Evolutionary conservation across 768 basidiomycete genomes (phyloP), one percentile per base, ranked within the genome.

Genomic region (Hericium coralloides): DNA sequence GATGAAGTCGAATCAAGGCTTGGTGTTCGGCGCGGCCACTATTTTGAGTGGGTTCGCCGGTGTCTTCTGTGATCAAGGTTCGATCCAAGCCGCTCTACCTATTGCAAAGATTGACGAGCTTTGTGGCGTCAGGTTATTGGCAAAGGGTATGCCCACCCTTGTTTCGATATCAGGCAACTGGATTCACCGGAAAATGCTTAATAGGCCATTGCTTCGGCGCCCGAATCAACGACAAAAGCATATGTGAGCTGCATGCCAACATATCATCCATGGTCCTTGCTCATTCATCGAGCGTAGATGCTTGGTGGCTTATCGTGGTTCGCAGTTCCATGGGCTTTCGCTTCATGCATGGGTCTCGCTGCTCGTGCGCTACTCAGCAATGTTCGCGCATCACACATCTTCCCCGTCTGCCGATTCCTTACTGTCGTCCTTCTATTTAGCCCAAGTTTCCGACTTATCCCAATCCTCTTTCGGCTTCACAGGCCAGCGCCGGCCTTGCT

Each of bases 231-330:
- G 2, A 79, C 79, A 0, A 78, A 74, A 58, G 78, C 79, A 17
- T 80, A 80, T 60, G 76, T 77, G 26, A 55, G 74, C 65, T 50
- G 36, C 31, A 17, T 22, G 1, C 6, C 22, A 25, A 1, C 12
- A 26, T 36, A 17, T 37, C 18, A 38, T 26, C 26, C 25, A 26
- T 2, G 3, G 38, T 23, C 38, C 9, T 20, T 8, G 8, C 43
- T 6, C 18, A 12, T 36, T 22, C 36, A 6, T 38, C 31, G 53
- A 8, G 58, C 49, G 17, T 59, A 79, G 75, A 79, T 82, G 73
- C 70, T 82, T 31, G 81, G 82, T 3, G 81, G 80, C 5, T 64
- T 82, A 36, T 80, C 80, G 1, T 82, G 81, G 81, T 78, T 79
- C 53, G 74, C 77, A 4, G 75, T 79, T n/a, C 79, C 79, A 12